These are phyloP conservation scores for Tolypocladium ovalisporum DNA, from an alignment of 2,329 filamentous ascomycete species.

Conservation along the genomic window DNA sequence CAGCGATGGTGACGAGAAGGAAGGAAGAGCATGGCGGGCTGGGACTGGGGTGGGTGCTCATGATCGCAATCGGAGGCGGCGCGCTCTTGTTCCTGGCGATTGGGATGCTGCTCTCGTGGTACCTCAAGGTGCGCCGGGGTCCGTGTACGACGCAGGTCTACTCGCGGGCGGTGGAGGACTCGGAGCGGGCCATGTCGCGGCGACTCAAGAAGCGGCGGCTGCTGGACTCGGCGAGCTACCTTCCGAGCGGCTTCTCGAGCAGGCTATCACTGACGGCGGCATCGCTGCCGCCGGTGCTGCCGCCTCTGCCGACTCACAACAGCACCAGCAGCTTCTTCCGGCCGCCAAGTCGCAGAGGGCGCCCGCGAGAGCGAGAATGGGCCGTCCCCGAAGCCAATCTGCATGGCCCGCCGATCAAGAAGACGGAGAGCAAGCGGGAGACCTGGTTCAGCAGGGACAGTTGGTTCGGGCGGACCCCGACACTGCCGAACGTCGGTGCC, in stretches of 20 bases:
- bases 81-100: slow-evolving; percentile 31
- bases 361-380: slow-evolving; percentile 24
- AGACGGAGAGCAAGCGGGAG: slow-evolving; percentile 11
- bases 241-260: slow-evolving; percentile 10
- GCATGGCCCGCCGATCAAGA: slow-evolving; percentile 33
- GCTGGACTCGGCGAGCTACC: slow-evolving; percentile 6
- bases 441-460: too few species aligned
- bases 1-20: slow-evolving; percentile 4
- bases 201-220: slow-evolving; percentile 20
- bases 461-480: slow-evolving; percentile 22
- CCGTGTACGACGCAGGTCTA: slow-evolving; percentile 15
- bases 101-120: slow-evolving; percentile 30
- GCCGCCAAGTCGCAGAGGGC: slow-evolving; percentile 7
- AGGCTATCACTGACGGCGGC: slow-evolving; percentile 17
- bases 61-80: slow-evolving; percentile 37
- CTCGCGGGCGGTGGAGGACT: slow-evolving; percentile 14
- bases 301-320: slow-evolving; percentile 21
- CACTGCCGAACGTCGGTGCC: slow-evolving; percentile 22
- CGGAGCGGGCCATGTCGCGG: slow-evolving; percentile 7
- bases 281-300: slow-evolving; percentile 14
- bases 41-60: slow-evolving; percentile 27
- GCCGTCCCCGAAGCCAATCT: slow-evolving; percentile 36
- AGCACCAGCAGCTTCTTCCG: slow-evolving; percentile 15
- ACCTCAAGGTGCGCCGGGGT: slow-evolving; percentile 13
- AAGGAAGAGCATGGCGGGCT: slow-evolving; percentile 10